Evolutionary conservation across 2,329 filamentous ascomycete species (phyloP).

Genomic region (Parastagonospora avenae): DNA sequence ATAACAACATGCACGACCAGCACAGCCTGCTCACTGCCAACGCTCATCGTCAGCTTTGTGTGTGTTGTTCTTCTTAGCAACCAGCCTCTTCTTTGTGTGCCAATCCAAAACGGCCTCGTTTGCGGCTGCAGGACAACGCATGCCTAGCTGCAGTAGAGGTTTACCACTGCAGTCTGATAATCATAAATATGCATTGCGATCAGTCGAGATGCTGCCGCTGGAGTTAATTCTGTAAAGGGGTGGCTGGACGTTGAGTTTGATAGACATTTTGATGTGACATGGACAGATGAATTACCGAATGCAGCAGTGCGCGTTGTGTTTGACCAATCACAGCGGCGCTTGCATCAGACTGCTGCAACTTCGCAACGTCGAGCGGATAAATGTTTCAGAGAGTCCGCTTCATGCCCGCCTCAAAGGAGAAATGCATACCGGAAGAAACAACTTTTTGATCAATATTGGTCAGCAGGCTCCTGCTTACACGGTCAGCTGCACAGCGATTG

Average conservation of each 20-base stretch:
- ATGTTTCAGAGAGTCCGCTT: too few relatives aligned
- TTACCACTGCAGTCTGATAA: not conserved
- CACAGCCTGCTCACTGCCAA: constrained; percentile 15
- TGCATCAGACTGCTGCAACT: too few relatives aligned
- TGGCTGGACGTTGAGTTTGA: too few relatives aligned
- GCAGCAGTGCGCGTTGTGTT: not conserved
- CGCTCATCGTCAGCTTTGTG: constrained; percentile 3
- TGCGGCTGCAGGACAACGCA: constrained; percentile 6
- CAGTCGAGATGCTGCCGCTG: too few relatives aligned
- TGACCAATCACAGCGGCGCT: constrained; percentile 6
- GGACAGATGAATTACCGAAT: constrained; percentile 5
- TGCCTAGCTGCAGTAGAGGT: not conserved
- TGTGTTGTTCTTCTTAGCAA: constrained; percentile 16
- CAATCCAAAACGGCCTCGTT: constrained; percentile 19
- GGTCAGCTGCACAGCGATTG: too few relatives aligned
- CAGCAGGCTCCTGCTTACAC: too few relatives aligned
- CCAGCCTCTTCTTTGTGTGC: constrained; percentile 28
- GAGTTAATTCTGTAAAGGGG: too few relatives aligned
- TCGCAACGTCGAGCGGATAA: too few relatives aligned
- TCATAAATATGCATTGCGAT: too few relatives aligned
- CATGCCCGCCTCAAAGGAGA: too few relatives aligned
- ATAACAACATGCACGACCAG: constrained; percentile 23
- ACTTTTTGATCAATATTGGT: too few relatives aligned
- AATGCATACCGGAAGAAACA: too few relatives aligned
- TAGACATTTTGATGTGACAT: not conserved